These are phyloP conservation scores for Corinectria fuckeliana DNA, from an alignment of 2,329 filamentous ascomycete genomes.

Conservation along the genomic window DNA sequence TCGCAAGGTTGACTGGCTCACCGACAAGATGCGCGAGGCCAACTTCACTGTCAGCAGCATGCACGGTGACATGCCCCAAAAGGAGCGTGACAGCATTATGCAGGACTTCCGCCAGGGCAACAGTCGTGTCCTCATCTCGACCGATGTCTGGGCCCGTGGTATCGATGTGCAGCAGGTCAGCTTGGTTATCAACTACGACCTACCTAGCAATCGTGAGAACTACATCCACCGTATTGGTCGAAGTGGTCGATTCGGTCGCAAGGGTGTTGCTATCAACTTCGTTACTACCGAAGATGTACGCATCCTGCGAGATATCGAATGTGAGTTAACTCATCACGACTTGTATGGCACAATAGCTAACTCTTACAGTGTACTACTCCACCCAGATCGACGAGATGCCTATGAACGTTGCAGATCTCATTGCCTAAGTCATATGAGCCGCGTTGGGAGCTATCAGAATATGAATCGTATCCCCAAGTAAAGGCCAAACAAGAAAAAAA, in stretches of 20 bases:
- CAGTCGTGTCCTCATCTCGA: conserved; percentile 94
- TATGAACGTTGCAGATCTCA: conserved; percentile 82
- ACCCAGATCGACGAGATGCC: conserved; percentile 99
- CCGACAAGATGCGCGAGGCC: conserved; percentile 98
- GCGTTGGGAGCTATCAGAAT: background rate
- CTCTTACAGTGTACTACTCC: conserved; percentile 79
- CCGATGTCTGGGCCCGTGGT: conserved; percentile 96
- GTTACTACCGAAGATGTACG: conserved; percentile 98
- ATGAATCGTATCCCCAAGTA: background rate
- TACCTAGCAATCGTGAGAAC: conserved; percentile 98
- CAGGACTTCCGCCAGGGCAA: conserved; percentile 98
- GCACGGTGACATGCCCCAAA: conserved; percentile 99
- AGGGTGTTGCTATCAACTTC: conserved; percentile 99
- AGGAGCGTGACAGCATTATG: conserved; percentile 98
- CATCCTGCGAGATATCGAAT: conserved; percentile 95
- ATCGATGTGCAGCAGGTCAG: conserved; percentile 99
- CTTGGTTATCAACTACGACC: conserved; percentile 98
- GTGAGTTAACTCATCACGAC: conserved; percentile 57
- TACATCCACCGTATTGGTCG: conserved; percentile 99
- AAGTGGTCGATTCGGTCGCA: conserved; percentile 93
- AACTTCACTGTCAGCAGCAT: conserved; percentile 99
- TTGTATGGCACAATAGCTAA: conserved; percentile 41
- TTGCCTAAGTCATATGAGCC: conserved; percentile 47
- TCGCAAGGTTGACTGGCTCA: conserved; percentile 98
- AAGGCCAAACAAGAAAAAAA: background rate